Percentiles rank a stretch among this genome's conserved stretches.
Conservation (phyloP, 176 grass and related monocot species). For the Zoysia japonica region DNA sequence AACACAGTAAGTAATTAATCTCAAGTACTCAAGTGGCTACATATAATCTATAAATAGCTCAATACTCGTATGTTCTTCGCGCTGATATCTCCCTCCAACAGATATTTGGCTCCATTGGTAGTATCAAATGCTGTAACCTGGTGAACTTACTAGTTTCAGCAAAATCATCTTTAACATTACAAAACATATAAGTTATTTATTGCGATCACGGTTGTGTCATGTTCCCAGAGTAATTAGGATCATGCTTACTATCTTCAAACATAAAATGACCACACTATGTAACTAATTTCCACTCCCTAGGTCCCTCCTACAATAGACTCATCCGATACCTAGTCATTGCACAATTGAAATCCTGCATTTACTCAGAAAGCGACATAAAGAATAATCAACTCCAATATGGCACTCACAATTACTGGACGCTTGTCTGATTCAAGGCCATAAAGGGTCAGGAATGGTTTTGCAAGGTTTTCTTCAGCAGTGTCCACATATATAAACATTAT, state of each 20-base stretch:
- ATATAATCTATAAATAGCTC: constrained; percentile 10
- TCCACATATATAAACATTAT: constrained; percentile 97
- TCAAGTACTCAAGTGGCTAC: constrained; percentile 7
- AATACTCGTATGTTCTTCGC: constrained; percentile 53
- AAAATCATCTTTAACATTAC: constrained; percentile 6
- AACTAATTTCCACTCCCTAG: neutral
- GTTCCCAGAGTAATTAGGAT: neutral
- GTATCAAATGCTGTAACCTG: constrained; percentile 85
- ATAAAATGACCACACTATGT: neutral
- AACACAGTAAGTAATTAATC: constrained; percentile 14
- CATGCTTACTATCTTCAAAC: neutral
- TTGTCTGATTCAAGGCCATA: constrained; percentile 80
- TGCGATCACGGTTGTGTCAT: neutral
- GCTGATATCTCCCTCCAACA: constrained; percentile 73
- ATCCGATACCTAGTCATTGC: constrained; percentile 2
- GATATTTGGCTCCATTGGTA: constrained; percentile 60
- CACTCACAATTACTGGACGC: constrained; percentile 60
- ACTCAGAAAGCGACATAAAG: neutral
- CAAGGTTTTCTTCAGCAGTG: constrained; percentile 86
- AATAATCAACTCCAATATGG: constrained; percentile 18
- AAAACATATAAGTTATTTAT: constrained; percentile 21
- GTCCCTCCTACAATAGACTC: neutral
- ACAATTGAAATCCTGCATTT: neutral
- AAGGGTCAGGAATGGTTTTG: constrained; percentile 89
- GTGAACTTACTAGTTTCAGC: constrained; percentile 32